A percentile compares a stretch with the other conserved stretches of the same genome.
Evolutionary conservation across 345 rosid species (phyloP).

Genomic region (Rhodamnia rubescens): DNA sequence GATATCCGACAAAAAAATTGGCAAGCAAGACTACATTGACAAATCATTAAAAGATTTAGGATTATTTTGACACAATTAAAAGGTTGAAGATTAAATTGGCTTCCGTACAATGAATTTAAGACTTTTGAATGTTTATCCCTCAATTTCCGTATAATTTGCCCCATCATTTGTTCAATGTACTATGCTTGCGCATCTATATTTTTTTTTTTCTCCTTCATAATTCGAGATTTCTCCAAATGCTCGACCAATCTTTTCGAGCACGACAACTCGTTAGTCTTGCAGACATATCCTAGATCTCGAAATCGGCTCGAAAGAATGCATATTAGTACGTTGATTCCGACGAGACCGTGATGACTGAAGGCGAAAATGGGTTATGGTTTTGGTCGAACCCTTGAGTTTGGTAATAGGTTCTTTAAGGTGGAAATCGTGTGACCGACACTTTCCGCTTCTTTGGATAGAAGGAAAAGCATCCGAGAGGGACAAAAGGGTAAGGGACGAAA

Average conservation of each 20-base stretch:
- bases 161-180: background rate
- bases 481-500: background rate
- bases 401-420: background rate
- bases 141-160: background rate
- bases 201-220: background rate
- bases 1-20: rapidly evolving
- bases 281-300: background rate
- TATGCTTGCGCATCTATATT: too few relatives aligned
- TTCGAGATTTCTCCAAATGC: background rate
- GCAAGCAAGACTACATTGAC: rapidly evolving
- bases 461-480: background rate
- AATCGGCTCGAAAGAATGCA: background rate
- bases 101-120: rapidly evolving
- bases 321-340: background rate
- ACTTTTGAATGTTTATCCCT: rapidly evolving
- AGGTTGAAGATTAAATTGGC: rapidly evolving
- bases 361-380: background rate
- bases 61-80: rapidly evolving
- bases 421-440: background rate
- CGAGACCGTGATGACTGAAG: background rate
- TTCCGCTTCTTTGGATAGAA: background rate
- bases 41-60: rapidly evolving
- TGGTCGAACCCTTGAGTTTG: background rate
- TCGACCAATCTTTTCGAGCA: background rate
- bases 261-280: background rate